A percentile compares a stretch with the other conserved stretches of the same genome.
Evolutionary conservation across 495 filamentous ascomycete species (phyloP).

Genomic region (Aspergillus cavernicola): DNA sequence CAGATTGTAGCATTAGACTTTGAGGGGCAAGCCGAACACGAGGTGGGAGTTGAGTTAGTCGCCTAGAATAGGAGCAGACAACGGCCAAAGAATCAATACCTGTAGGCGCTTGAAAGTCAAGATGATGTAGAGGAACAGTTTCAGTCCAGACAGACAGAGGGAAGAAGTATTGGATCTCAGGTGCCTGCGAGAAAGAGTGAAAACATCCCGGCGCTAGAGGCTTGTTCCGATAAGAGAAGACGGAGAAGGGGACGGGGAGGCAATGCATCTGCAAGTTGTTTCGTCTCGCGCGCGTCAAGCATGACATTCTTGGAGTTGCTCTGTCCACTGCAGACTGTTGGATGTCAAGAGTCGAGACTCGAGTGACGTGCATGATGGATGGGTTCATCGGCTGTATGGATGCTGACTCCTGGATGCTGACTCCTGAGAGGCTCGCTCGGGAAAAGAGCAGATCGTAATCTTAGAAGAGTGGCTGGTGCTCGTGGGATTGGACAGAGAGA

Average conservation of each 20-base stretch:
- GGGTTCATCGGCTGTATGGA: too few relatives aligned
- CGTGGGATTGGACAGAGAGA: too few relatives aligned
- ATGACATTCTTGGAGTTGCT: neutral
- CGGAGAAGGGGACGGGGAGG: neutral
- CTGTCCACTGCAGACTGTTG: neutral
- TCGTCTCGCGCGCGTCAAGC: constrained; percentile 1
- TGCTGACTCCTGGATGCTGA: too few relatives aligned
- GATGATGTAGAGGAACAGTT: too few relatives aligned
- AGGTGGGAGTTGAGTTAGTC: neutral
- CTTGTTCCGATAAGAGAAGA: neutral
- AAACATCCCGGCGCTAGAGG: constrained; percentile 4
- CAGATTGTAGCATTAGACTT: constrained; percentile 4
- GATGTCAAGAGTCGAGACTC: neutral
- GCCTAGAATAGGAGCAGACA: too few relatives aligned
- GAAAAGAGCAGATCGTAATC: too few relatives aligned
- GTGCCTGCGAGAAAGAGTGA: neutral
- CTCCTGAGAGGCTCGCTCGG: too few relatives aligned
- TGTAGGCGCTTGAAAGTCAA: too few relatives aligned
- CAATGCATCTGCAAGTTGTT: too few relatives aligned
- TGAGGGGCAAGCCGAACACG: neutral
- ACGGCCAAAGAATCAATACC: too few relatives aligned
- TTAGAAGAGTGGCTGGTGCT: too few relatives aligned
- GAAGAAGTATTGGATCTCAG: constrained; percentile 4
- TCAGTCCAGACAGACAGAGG: neutral
- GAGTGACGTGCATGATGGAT: too few relatives aligned